These are phyloP conservation scores for Phytophthora pistaciae DNA, from an alignment of 352 stramenopile genomes.

Conservation along the genomic window DNA sequence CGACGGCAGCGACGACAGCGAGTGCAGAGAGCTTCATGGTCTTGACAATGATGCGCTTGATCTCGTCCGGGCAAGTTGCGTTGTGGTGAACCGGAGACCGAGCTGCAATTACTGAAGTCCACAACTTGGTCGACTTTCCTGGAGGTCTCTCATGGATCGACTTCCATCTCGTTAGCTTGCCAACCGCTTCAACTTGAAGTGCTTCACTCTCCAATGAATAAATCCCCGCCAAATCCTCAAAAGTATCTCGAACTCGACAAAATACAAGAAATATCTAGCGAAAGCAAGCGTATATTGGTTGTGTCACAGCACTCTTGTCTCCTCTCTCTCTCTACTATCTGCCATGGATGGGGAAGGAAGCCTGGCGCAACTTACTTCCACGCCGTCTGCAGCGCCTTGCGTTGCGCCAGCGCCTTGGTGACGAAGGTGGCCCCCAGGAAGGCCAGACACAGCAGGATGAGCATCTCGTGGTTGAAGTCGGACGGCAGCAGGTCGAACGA, in stretches of 20 bases:
- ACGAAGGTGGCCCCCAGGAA: conserved; percentile 86
- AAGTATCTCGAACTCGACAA: no score
- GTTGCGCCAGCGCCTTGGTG: conserved; percentile 67
- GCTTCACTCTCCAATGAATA: no score
- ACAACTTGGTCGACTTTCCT: no score
- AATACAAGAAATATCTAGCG: no score
- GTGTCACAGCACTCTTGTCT: no score
- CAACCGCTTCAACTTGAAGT: not conserved
- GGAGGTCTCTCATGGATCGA: not conserved
- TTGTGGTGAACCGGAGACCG: not conserved
- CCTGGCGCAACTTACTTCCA: conserved; percentile 71
- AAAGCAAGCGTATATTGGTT: no score
- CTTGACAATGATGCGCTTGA: not conserved
- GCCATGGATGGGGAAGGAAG: not conserved
- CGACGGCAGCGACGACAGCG: not conserved
- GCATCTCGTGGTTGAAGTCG: conserved; percentile 95
- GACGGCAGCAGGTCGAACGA: conserved; percentile 97
- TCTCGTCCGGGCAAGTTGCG: not conserved
- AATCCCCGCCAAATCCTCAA: no score
- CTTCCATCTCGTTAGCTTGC: not conserved
- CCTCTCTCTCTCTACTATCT: conserved; percentile 12
- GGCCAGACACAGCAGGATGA: conserved; percentile 92
- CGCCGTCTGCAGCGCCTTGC: conserved; percentile 81
- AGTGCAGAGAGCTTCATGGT: not conserved
- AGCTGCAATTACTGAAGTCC: no score